Evolutionary conservation across 2,329 filamentous ascomycete species (phyloP), one percentile per base, ranked within the genome.

Genomic region (Aurifilum marmelostoma): DNA sequence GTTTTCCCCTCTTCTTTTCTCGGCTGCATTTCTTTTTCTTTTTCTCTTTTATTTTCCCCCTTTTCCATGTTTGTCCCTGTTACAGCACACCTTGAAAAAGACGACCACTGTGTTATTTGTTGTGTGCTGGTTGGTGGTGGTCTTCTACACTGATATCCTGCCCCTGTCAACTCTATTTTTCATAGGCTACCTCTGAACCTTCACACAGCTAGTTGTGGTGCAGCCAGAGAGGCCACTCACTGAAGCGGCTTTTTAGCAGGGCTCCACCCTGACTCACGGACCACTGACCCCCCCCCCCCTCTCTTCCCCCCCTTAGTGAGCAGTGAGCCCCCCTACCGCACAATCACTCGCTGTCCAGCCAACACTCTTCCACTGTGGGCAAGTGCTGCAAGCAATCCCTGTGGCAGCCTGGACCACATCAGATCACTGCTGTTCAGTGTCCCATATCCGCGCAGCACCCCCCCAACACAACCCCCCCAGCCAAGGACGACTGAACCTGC

Each of bases 321-420:
- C n/a, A 50, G n/a, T 67, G 43, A 37, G 32, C 56, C 56, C 34
- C 27, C 32, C n/a, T 29, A 12, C 37, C 54, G 21, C 39, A 32
- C n/a, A 16, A 4, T 54, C 50, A 27, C 61, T 73, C 76, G 73
- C 72, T 73, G 32, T 37, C 56, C 29, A 47, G 41, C 39, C 61
- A 62, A n/a, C 60, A 61, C 32, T 24, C 58, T 43, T 5, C 34
- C 60, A 34, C 61, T 47, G 39, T 32, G 14, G 18, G 24, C 37
- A 50, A 47, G 41, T n/a, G 39, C 61, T 63, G 61, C 24, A 29
- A 32, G 12, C 37, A 18, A n/a, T 41, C 59, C 16, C 61, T 50
- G n/a, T n/a, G 39, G 39, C 61, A 63, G 39, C 37, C 27, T 41
- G 34, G 59, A 32, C 56, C 29, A 16, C 29, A 34, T 60, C 56